Evolutionary conservation across 768 basidiomycete species (phyloP), one percentile per base, ranked within the genome.

Genomic region (Tricholoma furcatifolium): DNA sequence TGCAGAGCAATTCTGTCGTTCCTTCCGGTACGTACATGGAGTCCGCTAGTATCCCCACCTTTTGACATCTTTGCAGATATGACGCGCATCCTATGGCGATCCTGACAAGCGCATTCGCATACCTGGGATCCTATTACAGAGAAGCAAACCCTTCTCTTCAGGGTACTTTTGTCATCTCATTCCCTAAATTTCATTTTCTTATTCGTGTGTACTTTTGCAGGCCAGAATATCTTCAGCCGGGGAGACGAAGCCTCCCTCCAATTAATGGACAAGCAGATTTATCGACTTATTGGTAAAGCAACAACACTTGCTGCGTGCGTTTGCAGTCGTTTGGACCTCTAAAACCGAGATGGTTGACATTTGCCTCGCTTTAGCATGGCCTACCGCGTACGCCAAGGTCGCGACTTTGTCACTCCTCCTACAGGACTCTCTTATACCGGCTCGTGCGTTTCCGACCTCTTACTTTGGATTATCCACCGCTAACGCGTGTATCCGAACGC

Each of bases 11-110:
- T 81, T 90, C 74, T 84, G 84, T 71, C 75, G 81, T 32, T 78
- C 85, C 23, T 88, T 88, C 71, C 74, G 84, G 83, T 79, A 44
- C 44, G 70, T 57, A 36, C 20, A 56, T 5, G 7, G 38, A 41
- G 14, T 45, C 15, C 42, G 40, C 18, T 24, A 21, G 11, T 10
- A 5, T 15, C 4, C 27, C 17, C 24, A n/a, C 31, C 50, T 47
- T 48, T 15, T 12, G 36, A 35, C 34, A 23, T 32, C 32, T 43
- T 39, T 20, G n/a, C 51, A 90, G 91, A 45, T 92, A 93, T 64
- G 93, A 95, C 56, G 88, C 93, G 1, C 93, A 95, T 62, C 93
- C 93, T 0, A 94, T 93, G 92, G 84, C 89, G 17, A 93, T 94
- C 57, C 76, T 93, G 41, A 91, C 87, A 4, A 90, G 87, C 59